Conservation (phyloP, 495 filamentous ascomycete species). For the Friedmanniomyces simplex region DNA sequence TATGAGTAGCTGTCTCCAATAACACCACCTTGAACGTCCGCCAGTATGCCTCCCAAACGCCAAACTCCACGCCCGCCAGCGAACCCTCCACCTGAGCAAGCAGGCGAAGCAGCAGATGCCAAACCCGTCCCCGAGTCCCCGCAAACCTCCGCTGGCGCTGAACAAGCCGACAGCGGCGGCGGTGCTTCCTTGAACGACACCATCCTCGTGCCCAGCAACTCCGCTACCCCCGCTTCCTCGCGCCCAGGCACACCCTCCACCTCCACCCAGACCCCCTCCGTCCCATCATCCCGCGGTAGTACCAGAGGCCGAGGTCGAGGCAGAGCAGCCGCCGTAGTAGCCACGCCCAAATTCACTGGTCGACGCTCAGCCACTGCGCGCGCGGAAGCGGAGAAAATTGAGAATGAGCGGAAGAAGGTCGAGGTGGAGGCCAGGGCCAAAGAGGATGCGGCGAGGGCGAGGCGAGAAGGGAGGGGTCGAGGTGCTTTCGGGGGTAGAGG, state of each 20-base stretch:
- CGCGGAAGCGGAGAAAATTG: constrained; percentile 18
- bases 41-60: background rate
- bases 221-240: background rate
- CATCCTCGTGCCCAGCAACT: background rate
- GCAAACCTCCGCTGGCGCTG: too few species aligned
- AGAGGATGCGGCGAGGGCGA: background rate
- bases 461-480: constrained; percentile 4
- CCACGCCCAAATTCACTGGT: constrained; percentile 13
- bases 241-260: background rate
- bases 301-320: background rate
- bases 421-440: constrained; percentile 14
- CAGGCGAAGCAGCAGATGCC: background rate
- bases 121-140: background rate
- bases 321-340: background rate
- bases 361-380: constrained; percentile 7
- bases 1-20: background rate
- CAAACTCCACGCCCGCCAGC: background rate
- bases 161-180: background rate
- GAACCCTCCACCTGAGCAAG: background rate
- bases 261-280: background rate
- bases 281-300: background rate
- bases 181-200: background rate
- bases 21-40: background rate
- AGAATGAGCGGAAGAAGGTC: constrained; percentile 14
- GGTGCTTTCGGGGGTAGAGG: constrained; percentile 5